phyloP scores from a whole-genome alignment of 305 asterid genomes.

The Euphrasia arctica region DNA sequence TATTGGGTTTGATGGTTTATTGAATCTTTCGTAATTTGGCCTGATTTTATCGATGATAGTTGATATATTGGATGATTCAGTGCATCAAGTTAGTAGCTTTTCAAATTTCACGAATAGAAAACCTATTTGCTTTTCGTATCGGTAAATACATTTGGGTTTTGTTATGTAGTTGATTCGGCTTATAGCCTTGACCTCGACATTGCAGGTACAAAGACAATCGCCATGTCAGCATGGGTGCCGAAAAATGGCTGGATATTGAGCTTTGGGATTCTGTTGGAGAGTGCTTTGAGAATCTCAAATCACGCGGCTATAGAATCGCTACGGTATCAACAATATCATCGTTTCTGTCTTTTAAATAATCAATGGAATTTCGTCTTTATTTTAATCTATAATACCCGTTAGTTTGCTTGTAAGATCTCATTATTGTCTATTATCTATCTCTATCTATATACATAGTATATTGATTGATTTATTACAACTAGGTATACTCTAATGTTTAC shows the following conservation, averaged over 20 bases:
- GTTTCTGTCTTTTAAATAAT: neutral
- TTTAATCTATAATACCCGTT: neutral
- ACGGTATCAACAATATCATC: conserved; percentile 47
- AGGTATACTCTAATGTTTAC: too few relatives aligned
- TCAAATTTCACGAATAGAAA: neutral
- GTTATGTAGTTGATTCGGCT: neutral
- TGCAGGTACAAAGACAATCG: conserved; percentile 87
- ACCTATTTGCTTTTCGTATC: neutral
- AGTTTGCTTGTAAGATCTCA: neutral
- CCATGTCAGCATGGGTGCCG: conserved; percentile 99
- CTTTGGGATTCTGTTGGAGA: conserved; percentile 72
- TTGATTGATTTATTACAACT: too few relatives aligned
- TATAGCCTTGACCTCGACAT: conserved; percentile 2
- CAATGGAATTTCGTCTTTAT: neutral
- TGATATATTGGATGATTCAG: conserved; percentile 13
- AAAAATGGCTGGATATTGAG: conserved; percentile 98
- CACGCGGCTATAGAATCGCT: conserved; percentile 93
- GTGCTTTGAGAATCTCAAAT: conserved; percentile 72
- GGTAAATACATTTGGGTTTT: neutral
- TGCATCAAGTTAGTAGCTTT: neutral
- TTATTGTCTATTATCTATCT: too few relatives aligned
- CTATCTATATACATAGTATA: too few relatives aligned
- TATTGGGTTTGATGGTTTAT: conserved; percentile 12
- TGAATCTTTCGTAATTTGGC: conserved; percentile 4
- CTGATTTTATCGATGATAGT: neutral